Conservation (phyloP, 2,329 filamentous ascomycete species). For the Talaromyces sp. region DNA sequence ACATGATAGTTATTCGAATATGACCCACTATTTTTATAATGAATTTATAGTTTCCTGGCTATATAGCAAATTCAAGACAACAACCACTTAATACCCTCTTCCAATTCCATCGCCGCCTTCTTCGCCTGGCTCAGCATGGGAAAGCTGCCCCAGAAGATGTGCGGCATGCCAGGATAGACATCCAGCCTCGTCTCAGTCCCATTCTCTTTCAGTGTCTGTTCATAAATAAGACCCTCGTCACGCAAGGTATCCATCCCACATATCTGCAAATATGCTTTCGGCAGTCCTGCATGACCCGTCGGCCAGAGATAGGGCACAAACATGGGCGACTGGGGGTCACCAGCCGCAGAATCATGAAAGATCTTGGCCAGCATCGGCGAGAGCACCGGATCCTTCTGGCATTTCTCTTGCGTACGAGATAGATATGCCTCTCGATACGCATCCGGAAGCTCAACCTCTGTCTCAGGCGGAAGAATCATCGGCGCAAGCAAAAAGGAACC, state of each 20-base stretch:
- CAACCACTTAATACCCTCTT: conserved; percentile 6
- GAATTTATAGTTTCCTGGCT: not conserved
- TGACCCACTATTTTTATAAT: not conserved
- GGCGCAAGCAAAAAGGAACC: conserved; percentile 32
- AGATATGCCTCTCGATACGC: conserved; percentile 12
- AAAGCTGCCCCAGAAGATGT: conserved; percentile 17
- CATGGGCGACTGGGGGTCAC: not conserved
- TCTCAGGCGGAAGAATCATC: conserved; percentile 29
- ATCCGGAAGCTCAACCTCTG: conserved; percentile 17
- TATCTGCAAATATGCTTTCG: conserved; percentile 47
- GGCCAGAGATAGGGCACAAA: conserved; percentile 7
- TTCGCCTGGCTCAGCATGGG: conserved; percentile 2
- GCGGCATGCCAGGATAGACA: conserved; percentile 39
- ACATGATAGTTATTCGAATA: not conserved
- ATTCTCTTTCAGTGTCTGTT: conserved; percentile 42
- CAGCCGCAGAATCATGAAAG: not conserved
- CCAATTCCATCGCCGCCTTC: conserved; percentile 5
- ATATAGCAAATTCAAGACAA: not conserved
- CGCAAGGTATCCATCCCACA: conserved; percentile 47
- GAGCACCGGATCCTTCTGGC: conserved; percentile 18
- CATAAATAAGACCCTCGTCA: conserved; percentile 52
- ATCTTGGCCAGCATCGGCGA: conserved; percentile 22
- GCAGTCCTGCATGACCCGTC: conserved; percentile 30
- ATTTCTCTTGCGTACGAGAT: conserved; percentile 25
- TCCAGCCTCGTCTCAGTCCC: conserved; percentile 42